phyloP scores from a whole-genome alignment of 108 stramenopile genomes.

The Skeletonema marinoi region DNA sequence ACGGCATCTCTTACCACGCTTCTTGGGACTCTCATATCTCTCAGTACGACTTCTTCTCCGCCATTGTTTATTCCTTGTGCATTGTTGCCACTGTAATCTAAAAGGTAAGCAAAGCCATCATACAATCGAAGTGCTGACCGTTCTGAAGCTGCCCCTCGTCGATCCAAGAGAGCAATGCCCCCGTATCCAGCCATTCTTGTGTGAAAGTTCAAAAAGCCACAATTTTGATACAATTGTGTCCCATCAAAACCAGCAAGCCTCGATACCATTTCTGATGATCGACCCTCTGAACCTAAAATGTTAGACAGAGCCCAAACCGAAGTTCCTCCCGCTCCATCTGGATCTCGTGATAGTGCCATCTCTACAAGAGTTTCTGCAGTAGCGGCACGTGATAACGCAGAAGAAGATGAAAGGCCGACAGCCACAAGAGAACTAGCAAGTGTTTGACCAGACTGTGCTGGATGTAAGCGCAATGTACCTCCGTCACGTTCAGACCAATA shows the following conservation, averaged over 20 bases:
- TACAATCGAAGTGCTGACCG: conserved; percentile 71
- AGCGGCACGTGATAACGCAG: conserved; percentile 44
- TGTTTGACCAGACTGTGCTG: conserved; percentile 66
- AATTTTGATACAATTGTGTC: conserved; percentile 57
- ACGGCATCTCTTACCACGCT: conserved; percentile 42
- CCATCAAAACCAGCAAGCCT: conserved; percentile 75
- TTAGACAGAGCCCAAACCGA: conserved; percentile 75
- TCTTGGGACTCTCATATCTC: conserved; percentile 30
- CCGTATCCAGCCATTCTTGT: conserved; percentile 75
- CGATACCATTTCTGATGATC: conserved; percentile 81
- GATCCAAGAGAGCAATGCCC: conserved; percentile 72
- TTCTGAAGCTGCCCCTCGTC: conserved; percentile 69
- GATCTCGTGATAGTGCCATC: conserved; percentile 52
- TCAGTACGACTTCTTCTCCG: conserved; percentile 36
- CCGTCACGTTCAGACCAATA: conserved; percentile 83
- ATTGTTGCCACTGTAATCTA: conserved; percentile 72
- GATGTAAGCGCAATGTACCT: conserved; percentile 48
- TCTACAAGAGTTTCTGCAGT: conserved; percentile 71
- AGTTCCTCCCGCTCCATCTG: conserved; percentile 57
- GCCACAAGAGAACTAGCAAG: conserved; percentile 67
- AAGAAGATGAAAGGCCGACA: conserved; percentile 69
- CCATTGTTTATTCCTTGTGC: conserved; percentile 26
- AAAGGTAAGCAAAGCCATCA: conserved; percentile 68
- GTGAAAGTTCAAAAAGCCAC: conserved; percentile 76
- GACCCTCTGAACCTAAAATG: conserved; percentile 69